A percentile compares a stretch with the other conserved stretches of the same genome.
Conservation (phyloP, 345 rosid genomes). For the Microcos paniculata region DNA sequence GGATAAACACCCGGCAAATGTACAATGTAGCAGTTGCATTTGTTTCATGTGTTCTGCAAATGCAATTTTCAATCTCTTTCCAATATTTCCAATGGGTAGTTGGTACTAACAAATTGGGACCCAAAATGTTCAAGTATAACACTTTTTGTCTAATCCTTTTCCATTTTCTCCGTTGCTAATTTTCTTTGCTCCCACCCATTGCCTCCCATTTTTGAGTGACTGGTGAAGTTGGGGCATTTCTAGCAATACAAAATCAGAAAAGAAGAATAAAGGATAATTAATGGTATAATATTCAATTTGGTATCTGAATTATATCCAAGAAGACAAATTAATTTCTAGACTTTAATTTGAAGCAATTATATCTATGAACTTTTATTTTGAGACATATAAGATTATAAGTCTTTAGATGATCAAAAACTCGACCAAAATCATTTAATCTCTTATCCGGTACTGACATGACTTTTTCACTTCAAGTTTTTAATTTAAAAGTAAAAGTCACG, state of each 20-base stretch:
- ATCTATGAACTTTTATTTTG: too few species aligned
- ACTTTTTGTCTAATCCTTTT: too few species aligned
- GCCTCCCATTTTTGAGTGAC: background rate
- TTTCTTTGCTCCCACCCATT: background rate
- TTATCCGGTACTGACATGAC: too few species aligned
- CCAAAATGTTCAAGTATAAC: background rate
- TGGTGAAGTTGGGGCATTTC: background rate
- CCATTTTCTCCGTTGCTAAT: background rate
- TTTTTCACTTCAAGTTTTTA: too few species aligned
- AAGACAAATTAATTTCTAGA: too few species aligned
- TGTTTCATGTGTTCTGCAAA: background rate
- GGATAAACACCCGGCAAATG: background rate
- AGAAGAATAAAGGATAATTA: background rate
- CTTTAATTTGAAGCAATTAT: too few species aligned
- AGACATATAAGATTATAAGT: too few species aligned
- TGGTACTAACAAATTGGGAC: background rate
- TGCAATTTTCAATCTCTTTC: background rate
- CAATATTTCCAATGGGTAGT: background rate
- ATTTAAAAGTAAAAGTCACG: too few species aligned
- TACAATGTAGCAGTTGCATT: background rate
- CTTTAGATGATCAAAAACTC: too few species aligned
- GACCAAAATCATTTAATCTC: too few species aligned
- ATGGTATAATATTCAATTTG: conserved; percentile 6
- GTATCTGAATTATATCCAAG: too few species aligned
- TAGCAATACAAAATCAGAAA: conserved; percentile 2